A percentile compares a stretch with the other conserved stretches of the same genome.
Conservation (phyloP, 2,329 filamentous ascomycete species). For the Xylariomycetidae sp. region DNA sequence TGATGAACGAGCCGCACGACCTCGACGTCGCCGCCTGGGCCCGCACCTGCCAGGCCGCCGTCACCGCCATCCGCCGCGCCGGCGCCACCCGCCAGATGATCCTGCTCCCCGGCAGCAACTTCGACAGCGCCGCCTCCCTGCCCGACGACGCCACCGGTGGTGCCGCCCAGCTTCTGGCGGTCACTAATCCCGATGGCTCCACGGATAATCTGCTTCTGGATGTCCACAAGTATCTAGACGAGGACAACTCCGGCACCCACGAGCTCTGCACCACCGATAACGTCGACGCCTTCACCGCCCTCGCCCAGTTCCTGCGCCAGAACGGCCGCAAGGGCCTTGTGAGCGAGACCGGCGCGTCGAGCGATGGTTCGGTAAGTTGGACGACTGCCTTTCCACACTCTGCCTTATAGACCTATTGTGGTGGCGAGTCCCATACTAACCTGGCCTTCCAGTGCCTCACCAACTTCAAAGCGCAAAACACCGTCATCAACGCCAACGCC, state of each 20-base stretch:
- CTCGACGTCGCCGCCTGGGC: slow-evolving; percentile 53
- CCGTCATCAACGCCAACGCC: slow-evolving; percentile 38
- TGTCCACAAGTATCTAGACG: slow-evolving; percentile 56
- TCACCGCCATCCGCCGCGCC: slow-evolving; percentile 58
- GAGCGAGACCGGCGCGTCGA: slow-evolving; percentile 47
- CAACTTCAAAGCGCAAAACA: slow-evolving; percentile 40
- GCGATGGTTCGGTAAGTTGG: slow-evolving; percentile 32
- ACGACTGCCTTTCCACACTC: too few species aligned
- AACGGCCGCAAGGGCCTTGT: slow-evolving; percentile 44
- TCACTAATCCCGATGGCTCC: slow-evolving; percentile 55
- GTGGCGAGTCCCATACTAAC: too few species aligned
- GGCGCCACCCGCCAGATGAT: slow-evolving; percentile 60
- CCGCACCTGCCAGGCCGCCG: slow-evolving; percentile 52
- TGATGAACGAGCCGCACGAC: slow-evolving; percentile 67
- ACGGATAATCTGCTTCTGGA: slow-evolving; percentile 52
- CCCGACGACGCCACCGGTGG: slow-evolving; percentile 43
- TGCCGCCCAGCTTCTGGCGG: slow-evolving; percentile 42
- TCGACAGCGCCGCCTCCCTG: slow-evolving; percentile 43
- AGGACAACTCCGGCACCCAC: slow-evolving; percentile 48
- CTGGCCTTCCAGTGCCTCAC: slow-evolving; percentile 33
- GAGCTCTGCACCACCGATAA: slow-evolving; percentile 48
- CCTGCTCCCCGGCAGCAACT: slow-evolving; percentile 58
- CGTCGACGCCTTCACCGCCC: slow-evolving; percentile 38
- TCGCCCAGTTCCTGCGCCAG: slow-evolving; percentile 41
- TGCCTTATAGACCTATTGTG: too few species aligned